Percentiles rank a stretch among this genome's conserved stretches.
These are phyloP conservation scores for Eucalyptus shirleyi DNA, from an alignment of 345 rosid genomes.

Conservation along the genomic window DNA sequence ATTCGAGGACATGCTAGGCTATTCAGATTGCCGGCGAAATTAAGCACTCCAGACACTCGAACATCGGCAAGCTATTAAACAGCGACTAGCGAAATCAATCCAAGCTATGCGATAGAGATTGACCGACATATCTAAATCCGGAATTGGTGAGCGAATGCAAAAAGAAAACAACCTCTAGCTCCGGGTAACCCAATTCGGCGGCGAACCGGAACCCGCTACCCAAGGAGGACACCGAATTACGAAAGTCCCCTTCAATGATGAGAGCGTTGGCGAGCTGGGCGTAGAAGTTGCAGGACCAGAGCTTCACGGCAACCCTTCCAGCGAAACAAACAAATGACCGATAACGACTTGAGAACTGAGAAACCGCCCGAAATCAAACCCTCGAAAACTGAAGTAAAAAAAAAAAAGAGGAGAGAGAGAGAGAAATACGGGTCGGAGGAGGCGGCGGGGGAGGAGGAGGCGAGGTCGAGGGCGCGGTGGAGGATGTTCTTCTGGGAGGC, in stretches of 20 bases:
- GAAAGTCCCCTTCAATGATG: slow-evolving; percentile 71
- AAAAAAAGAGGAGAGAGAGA: not conserved
- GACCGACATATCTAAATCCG: not conserved
- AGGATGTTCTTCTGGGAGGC: slow-evolving; percentile 79
- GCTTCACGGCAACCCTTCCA: slow-evolving; percentile 29
- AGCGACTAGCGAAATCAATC: not conserved
- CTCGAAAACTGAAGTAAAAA: not conserved
- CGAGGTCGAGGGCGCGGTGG: slow-evolving; percentile 61
- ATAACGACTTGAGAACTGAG: not conserved
- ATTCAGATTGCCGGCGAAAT: not conserved
- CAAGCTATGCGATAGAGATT: not conserved
- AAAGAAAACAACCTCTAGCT: slow-evolving; percentile 45
- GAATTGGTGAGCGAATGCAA: not conserved
- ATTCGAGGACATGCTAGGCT: not conserved
- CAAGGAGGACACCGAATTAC: slow-evolving; percentile 50
- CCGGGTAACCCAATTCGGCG: slow-evolving; percentile 50
- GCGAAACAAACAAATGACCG: not conserved
- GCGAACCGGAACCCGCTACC: slow-evolving; percentile 58
- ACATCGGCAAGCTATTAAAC: not conserved
- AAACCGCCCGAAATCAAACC: not conserved
- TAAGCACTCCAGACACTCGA: not conserved
- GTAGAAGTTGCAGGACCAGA: slow-evolving; percentile 94
- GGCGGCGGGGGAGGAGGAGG: slow-evolving; percentile 7
- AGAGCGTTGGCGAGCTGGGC: slow-evolving; percentile 92
- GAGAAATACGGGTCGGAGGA: slow-evolving; percentile 8